Percentiles rank a stretch among this genome's conserved stretches.
Conservation (phyloP, 1,284 basidiomycete genomes). For the Ganoderma multipileum region DNA sequence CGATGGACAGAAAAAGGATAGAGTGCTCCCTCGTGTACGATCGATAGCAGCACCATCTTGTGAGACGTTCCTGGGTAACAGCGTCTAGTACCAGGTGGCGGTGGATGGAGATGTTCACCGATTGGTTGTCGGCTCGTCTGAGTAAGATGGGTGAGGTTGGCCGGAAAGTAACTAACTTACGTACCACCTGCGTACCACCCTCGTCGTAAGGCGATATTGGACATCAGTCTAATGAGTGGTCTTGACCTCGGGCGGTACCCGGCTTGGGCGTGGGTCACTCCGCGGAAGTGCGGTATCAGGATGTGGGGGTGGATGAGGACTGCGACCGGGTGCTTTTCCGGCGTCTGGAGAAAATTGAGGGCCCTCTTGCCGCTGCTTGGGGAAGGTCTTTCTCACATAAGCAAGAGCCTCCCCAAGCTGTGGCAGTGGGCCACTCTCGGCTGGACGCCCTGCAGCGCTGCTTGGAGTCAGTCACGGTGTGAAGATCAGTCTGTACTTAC, state of each 20-base stretch:
- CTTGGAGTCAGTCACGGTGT: no score
- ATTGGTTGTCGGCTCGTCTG: background rate
- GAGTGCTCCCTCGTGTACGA: background rate
- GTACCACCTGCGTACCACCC: background rate
- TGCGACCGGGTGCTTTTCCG: background rate
- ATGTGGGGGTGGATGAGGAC: background rate
- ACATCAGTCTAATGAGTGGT: background rate
- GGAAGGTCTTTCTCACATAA: no score
- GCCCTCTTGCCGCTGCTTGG: no score
- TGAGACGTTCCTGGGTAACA: background rate
- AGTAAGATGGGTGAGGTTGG: background rate
- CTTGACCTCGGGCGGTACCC: background rate
- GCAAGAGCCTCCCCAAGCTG: no score
- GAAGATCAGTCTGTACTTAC: no score
- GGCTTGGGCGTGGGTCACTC: background rate
- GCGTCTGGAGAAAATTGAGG: background rate
- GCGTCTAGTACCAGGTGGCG: background rate
- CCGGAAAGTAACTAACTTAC: background rate
- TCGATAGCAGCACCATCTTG: background rate
- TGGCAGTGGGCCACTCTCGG: no score
- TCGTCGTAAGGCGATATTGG: background rate
- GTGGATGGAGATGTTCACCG: background rate
- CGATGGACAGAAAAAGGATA: constrained; percentile 15
- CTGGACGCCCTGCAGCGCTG: no score
- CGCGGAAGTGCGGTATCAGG: background rate